Conservation (phyloP, 352 stramenopile species). For the Hyaloperonospora arabidopsidis region DNA sequence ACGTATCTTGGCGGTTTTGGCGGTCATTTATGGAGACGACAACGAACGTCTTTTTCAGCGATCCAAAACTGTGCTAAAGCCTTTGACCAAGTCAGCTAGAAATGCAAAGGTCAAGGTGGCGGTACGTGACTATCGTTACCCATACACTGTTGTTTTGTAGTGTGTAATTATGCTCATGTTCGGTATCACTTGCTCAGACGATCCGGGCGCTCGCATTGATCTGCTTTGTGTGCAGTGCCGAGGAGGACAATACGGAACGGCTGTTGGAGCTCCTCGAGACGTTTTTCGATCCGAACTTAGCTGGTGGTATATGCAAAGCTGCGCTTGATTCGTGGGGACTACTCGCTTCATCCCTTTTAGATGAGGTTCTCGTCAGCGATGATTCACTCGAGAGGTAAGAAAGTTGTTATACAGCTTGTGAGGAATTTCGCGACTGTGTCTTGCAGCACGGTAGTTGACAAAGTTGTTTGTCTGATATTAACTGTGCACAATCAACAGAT, state of each 20-base stretch:
- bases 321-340: conserved; percentile 72
- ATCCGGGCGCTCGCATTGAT: conserved; percentile 64
- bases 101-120: conserved; percentile 56
- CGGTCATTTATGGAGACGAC: conserved; percentile 62
- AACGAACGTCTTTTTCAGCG: conserved; percentile 76
- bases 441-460: neutral
- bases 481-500: conserved; percentile 25
- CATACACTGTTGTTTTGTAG: neutral
- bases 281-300: conserved; percentile 62
- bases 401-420: neutral
- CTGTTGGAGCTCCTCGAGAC: conserved; percentile 57
- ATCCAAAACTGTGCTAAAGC: conserved; percentile 57
- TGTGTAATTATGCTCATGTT: neutral
- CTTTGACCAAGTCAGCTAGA: conserved; percentile 56
- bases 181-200: conserved; percentile 25
- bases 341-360: conserved; percentile 50
- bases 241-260: conserved; percentile 67
- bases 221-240: conserved; percentile 71
- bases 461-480: neutral
- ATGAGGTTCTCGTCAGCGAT: conserved; percentile 44
- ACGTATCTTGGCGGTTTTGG: conserved; percentile 66
- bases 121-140: conserved; percentile 26
- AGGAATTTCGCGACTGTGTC: neutral
- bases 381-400: conserved; percentile 51
- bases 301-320: conserved; percentile 49